These are phyloP conservation scores for Rhodotorula sphaerocarpa DNA, from an alignment of 768 basidiomycete genomes.

Conservation along the genomic window DNA sequence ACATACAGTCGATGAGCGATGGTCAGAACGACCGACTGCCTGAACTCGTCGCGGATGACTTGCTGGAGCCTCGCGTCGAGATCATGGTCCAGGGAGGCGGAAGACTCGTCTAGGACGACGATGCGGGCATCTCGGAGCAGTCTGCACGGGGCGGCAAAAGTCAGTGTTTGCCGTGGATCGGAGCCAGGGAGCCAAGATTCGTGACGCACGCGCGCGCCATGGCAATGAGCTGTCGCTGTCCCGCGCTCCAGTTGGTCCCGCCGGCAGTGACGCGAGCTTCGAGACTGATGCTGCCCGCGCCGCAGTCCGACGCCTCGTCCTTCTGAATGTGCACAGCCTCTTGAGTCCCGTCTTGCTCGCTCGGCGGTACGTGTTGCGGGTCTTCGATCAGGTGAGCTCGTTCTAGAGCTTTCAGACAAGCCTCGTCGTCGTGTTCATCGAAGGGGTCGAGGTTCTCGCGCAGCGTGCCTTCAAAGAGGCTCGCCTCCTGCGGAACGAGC, in stretches of 20 bases:
- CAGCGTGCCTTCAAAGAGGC: slow-evolving; percentile 16
- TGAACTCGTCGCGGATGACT: slow-evolving; percentile 43
- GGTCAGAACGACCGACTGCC: slow-evolving; percentile 45
- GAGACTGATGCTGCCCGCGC: too few relatives aligned
- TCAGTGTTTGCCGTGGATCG: too few relatives aligned
- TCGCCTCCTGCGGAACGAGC: slow-evolving; percentile 28
- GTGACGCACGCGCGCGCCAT: slow-evolving; percentile 45
- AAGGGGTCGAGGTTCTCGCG: slow-evolving; percentile 29
- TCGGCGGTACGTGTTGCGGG: neutral
- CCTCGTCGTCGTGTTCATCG: slow-evolving; percentile 18
- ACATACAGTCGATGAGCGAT: slow-evolving; percentile 47
- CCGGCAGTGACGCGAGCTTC: slow-evolving; percentile 42
- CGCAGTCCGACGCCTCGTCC: neutral
- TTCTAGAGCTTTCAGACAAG: neutral
- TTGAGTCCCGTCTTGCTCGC: neutral
- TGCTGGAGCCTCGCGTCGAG: slow-evolving; percentile 42
- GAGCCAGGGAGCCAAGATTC: too few relatives aligned
- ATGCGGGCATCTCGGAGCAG: slow-evolving; percentile 43
- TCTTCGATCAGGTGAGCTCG: slow-evolving; percentile 9
- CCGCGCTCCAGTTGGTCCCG: slow-evolving; percentile 44
- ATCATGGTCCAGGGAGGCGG: slow-evolving; percentile 43
- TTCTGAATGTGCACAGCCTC: neutral
- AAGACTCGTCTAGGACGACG: slow-evolving; percentile 47
- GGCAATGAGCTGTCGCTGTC: slow-evolving; percentile 48
- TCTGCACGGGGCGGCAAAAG: neutral